These are phyloP conservation scores for Fusarium sp. DNA, from an alignment of 2,329 filamentous ascomycete species.

Conservation along the genomic window DNA sequence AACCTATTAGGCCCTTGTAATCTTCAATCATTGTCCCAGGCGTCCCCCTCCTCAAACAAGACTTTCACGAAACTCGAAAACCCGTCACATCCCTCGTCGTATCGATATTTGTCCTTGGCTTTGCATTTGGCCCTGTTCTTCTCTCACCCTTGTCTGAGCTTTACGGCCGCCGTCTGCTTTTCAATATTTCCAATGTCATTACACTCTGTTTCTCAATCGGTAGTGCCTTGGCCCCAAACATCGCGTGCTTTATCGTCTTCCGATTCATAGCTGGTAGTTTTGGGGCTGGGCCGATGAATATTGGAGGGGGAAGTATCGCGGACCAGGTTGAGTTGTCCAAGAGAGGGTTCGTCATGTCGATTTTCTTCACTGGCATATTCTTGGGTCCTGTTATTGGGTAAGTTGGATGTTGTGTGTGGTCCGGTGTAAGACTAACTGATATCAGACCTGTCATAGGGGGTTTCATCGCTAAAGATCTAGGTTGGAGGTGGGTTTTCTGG, in stretches of 20 bases:
- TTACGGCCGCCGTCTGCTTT: slow-evolving; percentile 16
- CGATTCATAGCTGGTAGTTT: slow-evolving; percentile 17
- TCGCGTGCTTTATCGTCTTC: slow-evolving; percentile 16
- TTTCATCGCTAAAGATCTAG: slow-evolving; percentile 8
- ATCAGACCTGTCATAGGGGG: slow-evolving; percentile 13
- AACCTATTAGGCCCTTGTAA: slow-evolving; percentile 4
- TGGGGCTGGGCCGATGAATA: slow-evolving; percentile 22
- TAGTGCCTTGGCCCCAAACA: slow-evolving; percentile 5
- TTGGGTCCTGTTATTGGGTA: slow-evolving; percentile 15
- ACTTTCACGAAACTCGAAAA: slow-evolving; percentile 7
- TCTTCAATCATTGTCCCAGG: slow-evolving; percentile 21
- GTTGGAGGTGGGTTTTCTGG: slow-evolving; percentile 29
- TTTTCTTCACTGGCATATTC: slow-evolving; percentile 22
- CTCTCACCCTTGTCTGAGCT: slow-evolving; percentile 19
- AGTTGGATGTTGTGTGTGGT: not conserved
- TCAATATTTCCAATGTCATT: slow-evolving; percentile 13
- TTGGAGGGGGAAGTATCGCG: slow-evolving; percentile 16
- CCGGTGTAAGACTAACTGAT: not conserved
- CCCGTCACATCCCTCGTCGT: slow-evolving; percentile 35
- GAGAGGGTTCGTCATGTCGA: slow-evolving; percentile 21
- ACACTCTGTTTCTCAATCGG: slow-evolving; percentile 17
- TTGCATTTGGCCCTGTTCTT: slow-evolving; percentile 17
- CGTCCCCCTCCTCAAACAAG: slow-evolving; percentile 17
- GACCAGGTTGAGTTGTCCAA: slow-evolving; percentile 1
- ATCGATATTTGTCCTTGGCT: slow-evolving; percentile 20